phyloP scores from a whole-genome alignment of 2,329 filamentous ascomycete species.

The Xylaria arbuscula region DNA sequence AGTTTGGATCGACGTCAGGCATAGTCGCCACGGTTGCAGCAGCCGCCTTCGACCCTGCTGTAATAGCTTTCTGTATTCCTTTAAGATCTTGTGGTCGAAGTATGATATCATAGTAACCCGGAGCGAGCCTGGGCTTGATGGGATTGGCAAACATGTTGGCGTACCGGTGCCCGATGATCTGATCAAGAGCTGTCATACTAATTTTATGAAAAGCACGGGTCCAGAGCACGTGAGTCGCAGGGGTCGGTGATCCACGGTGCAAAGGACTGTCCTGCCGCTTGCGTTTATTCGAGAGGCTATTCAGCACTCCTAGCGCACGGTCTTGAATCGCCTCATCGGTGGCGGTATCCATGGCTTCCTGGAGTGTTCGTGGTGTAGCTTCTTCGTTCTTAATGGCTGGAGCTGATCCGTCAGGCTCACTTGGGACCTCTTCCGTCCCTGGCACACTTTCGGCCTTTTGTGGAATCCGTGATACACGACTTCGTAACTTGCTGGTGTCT shows the following conservation, averaged over 20 bases:
- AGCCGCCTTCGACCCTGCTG: conserved; percentile 41
- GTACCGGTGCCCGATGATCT: conserved; percentile 80
- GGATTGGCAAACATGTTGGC: conserved; percentile 83
- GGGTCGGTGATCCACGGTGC: conserved; percentile 60
- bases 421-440: conserved; percentile 60
- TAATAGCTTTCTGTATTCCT: conserved; percentile 75
- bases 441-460: conserved; percentile 52
- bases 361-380: conserved; percentile 63
- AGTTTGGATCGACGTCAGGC: conserved; percentile 67
- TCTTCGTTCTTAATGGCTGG: conserved; percentile 70
- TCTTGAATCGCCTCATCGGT: conserved; percentile 63
- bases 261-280: conserved; percentile 66
- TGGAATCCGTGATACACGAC: conserved; percentile 52
- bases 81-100: conserved; percentile 82
- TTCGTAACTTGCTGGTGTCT: conserved; percentile 43
- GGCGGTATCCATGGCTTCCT: conserved; percentile 67
- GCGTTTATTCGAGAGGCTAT: conserved; percentile 60
- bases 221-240: conserved; percentile 76
- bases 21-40: conserved; percentile 70
- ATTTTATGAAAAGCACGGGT: conserved; percentile 81
- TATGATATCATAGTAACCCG: conserved; percentile 79
- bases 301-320: conserved; percentile 53
- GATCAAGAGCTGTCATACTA: conserved; percentile 77
- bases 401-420: conserved; percentile 55
- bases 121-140: conserved; percentile 78